phyloP scores from a whole-genome alignment of 805 yeast species.

The Huiozyma naganishii region DNA sequence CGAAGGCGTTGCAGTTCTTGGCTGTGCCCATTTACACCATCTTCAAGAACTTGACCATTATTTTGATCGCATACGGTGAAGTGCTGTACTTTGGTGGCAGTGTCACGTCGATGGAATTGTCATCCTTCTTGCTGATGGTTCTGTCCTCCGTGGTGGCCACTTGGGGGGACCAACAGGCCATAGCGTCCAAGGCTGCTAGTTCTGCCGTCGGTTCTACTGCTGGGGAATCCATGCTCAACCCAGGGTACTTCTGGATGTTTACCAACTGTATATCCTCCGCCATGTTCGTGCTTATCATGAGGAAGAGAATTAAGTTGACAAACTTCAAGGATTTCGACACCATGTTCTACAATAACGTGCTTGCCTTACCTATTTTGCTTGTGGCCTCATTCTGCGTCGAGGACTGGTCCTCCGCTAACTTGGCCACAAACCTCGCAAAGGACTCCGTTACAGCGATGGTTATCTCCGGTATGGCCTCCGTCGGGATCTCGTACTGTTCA shows the following conservation, averaged over 20 bases:
- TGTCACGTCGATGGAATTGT: constrained; percentile 81
- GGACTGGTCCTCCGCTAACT: constrained; percentile 84
- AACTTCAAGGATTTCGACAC: constrained; percentile 95
- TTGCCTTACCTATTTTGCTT: constrained; percentile 83
- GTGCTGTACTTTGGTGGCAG: constrained; percentile 93
- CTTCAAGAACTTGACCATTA: constrained; percentile 94
- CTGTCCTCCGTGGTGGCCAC: constrained; percentile 93
- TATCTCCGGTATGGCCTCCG: constrained; percentile 86
- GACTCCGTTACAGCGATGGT: constrained; percentile 68
- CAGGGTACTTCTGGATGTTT: constrained; percentile 96
- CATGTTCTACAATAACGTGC: constrained; percentile 93
- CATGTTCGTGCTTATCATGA: constrained; percentile 84
- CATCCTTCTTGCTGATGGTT: constrained; percentile 86
- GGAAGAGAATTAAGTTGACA: constrained; percentile 95
- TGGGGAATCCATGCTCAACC: constrained; percentile 33
- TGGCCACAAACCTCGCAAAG: constrained; percentile 65
- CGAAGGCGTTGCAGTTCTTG: constrained; percentile 86
- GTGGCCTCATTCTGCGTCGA: constrained; percentile 68
- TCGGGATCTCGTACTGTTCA: constrained; percentile 95
- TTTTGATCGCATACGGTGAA: constrained; percentile 95
- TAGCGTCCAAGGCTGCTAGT: constrained; percentile 23
- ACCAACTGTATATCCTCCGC: constrained; percentile 91
- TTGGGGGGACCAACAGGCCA: constrained; percentile 55
- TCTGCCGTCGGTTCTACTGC: constrained; percentile 16
- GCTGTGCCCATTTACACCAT: constrained; percentile 95